Base-by-base conservation (phyloP, 768 basidiomycete species). In the Tricholomella constricta region DNA sequence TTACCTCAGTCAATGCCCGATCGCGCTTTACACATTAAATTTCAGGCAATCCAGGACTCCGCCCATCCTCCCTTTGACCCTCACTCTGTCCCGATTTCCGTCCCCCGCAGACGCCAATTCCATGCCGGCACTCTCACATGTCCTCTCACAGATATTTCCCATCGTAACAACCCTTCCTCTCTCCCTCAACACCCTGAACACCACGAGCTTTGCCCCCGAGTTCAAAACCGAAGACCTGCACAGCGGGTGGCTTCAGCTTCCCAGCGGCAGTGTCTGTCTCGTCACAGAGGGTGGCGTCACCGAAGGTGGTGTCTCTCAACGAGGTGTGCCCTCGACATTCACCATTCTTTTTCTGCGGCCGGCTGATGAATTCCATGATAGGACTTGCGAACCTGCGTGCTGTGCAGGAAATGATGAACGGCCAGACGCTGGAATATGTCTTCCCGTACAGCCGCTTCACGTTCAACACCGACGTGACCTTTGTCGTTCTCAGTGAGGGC, bases 391-490 rank as follows among this genome's bases (percentile, higher is more conserved):
- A 89, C 57, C 69, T 93, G 29, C 78, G 71, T 34, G 77, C 84
- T 2, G 65, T 85, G 15, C 89, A 91, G 61, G 78, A 84, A 45
- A 76, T 79, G 53, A 83, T 92, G 64, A 72, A 71, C 40, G 67
- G 71, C 6, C 91, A 94, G 60, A 85, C 80, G 0, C 69, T 92
- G 25, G 78, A 84, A 20, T 94, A 93, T 63, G 66, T 77, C 29
- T 94, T 91, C 63, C 91, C 91, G 1, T 93, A 82, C 67, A 88
- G 84, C 63, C 75, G 65, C 52, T 92, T 87, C 65, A 67, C 77
- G 7, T 92, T 94, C 61, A 75, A 83, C 17, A 91, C 89, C 0
- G 89, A 91, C 59, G 68, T 89, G n/a, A 75, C 69, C n/a, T 81
- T 85, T 54, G 57, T 93, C 17, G 68, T 88, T 0, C 68, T 87